Evolutionary conservation across 2,329 filamentous ascomycete species (phyloP), one percentile per base, ranked within the genome.

Genomic region (Xylariaceae sp.): DNA sequence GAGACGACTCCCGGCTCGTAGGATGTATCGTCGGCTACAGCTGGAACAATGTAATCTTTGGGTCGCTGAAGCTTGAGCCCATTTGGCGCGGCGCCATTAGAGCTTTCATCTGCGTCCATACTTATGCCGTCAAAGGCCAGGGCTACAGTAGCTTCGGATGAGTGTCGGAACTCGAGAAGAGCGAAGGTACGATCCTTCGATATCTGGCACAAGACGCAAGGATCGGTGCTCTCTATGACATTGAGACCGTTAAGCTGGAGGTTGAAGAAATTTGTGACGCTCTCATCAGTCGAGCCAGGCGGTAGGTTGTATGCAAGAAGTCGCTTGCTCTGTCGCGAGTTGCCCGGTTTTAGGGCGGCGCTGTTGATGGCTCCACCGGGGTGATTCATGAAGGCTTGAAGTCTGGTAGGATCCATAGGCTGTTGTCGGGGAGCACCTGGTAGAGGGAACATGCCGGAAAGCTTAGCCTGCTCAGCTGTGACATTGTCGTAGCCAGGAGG

Each of bases 401-500:
- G 77, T 67, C 92, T 92, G 59, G 82, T 88, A 14, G 92, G 91
- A 58, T 98, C 93, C 85, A 97, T 93, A 25, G 89, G 86, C 62
- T 96, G 91, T 66, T 95, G 90, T 57, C 93, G 83, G 44, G 93
- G 93, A 50, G 93, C 93, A 54, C 93, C 93, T 3, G 93, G 93
- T 37, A 99, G 81, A 49, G 94, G 91, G 73, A 98, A 99, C 93
- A 98, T 96, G 73, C 92, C 86, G 55, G 94, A 98, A 36, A 98
- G 78, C 74, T 99, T 99, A 40, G 93, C 94, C 67, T 98, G 94
- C 68, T 98, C 94, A 19, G 93, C 90, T 2, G 93, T 96, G 55
- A 99, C 92, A 67, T 93, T 95, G 64, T 98, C 94, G 63, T 99
- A 99, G 36, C 93, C 92, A 14, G 90, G 88, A 5, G 93, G 93